These are phyloP conservation scores for Cryptococcus hybrid DNA, from an alignment of 1,284 basidiomycete genomes.

Conservation along the genomic window DNA sequence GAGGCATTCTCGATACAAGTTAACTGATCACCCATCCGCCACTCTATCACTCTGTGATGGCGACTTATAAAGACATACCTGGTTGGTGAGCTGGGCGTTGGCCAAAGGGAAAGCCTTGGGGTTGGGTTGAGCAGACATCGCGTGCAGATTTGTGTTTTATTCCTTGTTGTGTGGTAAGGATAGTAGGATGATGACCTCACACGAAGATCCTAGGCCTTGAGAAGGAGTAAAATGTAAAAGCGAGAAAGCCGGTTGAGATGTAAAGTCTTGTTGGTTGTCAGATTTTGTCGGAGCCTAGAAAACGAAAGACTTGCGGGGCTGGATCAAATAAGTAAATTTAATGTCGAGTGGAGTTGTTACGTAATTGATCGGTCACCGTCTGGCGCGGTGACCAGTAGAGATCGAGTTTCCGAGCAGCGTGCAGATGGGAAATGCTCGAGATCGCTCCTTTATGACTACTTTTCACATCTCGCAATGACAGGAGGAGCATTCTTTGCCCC, in stretches of 20 bases:
- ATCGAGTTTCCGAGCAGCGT: too few species aligned
- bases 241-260: too few species aligned
- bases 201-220: conserved; percentile 24
- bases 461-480: conserved; percentile 20
- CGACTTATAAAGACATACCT: conserved; percentile 58
- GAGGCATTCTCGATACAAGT: neutral
- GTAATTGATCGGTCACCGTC: too few species aligned
- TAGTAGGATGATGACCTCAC: conserved; percentile 19
- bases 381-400: too few species aligned
- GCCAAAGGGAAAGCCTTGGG: conserved; percentile 93
- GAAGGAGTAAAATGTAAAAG: neutral
- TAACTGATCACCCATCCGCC: neutral
- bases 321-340: too few species aligned
- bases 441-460: neutral
- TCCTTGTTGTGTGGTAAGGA: conserved; percentile 1
- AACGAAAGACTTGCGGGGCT: too few species aligned
- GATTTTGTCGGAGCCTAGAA: too few species aligned
- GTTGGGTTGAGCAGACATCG: conserved; percentile 50
- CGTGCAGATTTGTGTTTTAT: conserved; percentile 10
- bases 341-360: neutral
- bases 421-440: too few species aligned
- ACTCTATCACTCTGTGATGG: neutral
- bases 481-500: conserved; percentile 49
- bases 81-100: conserved; percentile 85
- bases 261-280: too few species aligned